Conservation (phyloP, 805 yeast species). For the Lipomyces sp. region DNA sequence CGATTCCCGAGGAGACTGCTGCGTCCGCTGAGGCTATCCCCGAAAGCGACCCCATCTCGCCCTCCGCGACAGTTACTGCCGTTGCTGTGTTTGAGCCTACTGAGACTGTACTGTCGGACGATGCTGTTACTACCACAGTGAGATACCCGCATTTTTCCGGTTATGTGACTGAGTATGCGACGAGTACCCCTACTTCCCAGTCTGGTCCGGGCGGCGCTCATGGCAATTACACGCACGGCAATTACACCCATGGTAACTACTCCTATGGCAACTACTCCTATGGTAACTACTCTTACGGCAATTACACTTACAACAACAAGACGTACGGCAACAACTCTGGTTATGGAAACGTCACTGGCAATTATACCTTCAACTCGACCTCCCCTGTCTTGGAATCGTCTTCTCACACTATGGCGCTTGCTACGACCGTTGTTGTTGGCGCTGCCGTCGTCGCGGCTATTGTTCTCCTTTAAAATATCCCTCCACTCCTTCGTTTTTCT, state of each 20-base stretch:
- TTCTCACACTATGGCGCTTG: background rate
- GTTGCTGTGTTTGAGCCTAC: conserved; percentile 21
- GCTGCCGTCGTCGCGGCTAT: conserved; percentile 7
- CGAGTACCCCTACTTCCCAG: conserved; percentile 1
- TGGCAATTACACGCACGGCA: background rate
- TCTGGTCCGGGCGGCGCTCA: background rate
- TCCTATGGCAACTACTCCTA: background rate
- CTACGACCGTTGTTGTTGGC: conserved; percentile 10
- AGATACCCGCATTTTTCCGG: conserved; percentile 24
- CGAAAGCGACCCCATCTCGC: conserved; percentile 4
- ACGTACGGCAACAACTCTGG: conserved; percentile 8
- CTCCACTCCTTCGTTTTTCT: no score
- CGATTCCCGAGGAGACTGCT: conserved; percentile 10
- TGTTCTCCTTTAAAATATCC: conserved; percentile 7
- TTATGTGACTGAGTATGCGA: background rate
- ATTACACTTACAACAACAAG: conserved; percentile 3
- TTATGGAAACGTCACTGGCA: conserved; percentile 1
- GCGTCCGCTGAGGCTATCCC: conserved; percentile 14
- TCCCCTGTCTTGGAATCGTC: background rate
- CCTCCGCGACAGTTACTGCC: conserved; percentile 14
- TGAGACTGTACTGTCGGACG: conserved; percentile 16
- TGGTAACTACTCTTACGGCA: conserved; percentile 1
- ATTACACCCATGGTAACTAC: background rate
- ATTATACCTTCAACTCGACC: background rate
- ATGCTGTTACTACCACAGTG: conserved; percentile 17